These are phyloP conservation scores for Zizania latifolia DNA, from an alignment of 176 grass and related monocot genomes.

Conservation along the genomic window DNA sequence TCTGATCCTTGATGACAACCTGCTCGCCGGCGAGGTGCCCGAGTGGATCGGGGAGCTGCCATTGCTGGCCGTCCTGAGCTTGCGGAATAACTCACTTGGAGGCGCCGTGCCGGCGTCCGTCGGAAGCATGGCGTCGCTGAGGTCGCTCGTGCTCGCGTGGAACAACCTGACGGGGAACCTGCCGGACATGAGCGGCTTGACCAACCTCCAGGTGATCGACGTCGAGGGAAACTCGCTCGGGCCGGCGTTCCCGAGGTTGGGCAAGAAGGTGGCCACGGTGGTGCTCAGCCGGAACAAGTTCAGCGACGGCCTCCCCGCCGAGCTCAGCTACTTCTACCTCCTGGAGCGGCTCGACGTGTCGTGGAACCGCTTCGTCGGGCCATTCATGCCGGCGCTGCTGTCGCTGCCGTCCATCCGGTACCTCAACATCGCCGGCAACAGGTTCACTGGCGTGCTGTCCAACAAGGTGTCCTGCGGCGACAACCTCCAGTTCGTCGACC, in stretches of 20 bases:
- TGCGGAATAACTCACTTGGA: slow-evolving; percentile 67
- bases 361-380: slow-evolving; percentile 70
- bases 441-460: slow-evolving; percentile 78
- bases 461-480: slow-evolving; percentile 57
- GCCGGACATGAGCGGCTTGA: slow-evolving; percentile 53
- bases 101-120: slow-evolving; percentile 63
- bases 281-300: slow-evolving; percentile 73
- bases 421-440: slow-evolving; percentile 65
- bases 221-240: slow-evolving; percentile 69
- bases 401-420: slow-evolving; percentile 67
- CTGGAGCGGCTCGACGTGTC: slow-evolving; percentile 75
- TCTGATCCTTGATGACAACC: slow-evolving; percentile 75
- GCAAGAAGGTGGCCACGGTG: slow-evolving; percentile 62
- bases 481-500: slow-evolving; percentile 62
- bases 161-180: slow-evolving; percentile 72
- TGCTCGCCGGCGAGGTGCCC: slow-evolving; percentile 57
- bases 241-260: slow-evolving; percentile 65
- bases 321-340: slow-evolving; percentile 48
- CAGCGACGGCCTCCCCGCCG: slow-evolving; percentile 40
- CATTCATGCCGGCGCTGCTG: slow-evolving; percentile 57
- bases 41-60: slow-evolving; percentile 47
- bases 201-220: slow-evolving; percentile 67
- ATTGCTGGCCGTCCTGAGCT: slow-evolving; percentile 61
- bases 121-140: slow-evolving; percentile 40
- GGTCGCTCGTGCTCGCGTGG: slow-evolving; percentile 62